A percentile compares a stretch with the other conserved stretches of the same genome.
Conservation (phyloP, 192 early-diverging fungal species). For the Coemansia umbellata region DNA sequence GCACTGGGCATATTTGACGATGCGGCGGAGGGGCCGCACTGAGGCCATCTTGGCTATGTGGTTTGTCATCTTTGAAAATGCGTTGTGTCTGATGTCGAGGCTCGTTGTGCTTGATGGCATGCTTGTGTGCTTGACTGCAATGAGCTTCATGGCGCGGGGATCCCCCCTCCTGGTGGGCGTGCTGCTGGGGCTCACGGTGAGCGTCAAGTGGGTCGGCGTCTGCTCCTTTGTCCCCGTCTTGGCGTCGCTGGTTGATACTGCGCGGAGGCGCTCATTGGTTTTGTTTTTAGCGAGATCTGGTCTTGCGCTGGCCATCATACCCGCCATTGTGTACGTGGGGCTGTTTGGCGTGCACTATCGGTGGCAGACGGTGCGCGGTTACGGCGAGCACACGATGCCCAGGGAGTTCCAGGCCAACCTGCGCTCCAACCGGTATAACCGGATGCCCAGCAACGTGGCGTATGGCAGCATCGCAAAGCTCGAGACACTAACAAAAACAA, state of each 20-base stretch:
- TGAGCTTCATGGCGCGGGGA: constrained; percentile 6
- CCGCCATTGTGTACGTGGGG: constrained; percentile 75
- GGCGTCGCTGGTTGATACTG: no score
- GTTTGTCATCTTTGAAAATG: constrained; percentile 51
- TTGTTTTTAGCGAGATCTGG: constrained; percentile 81
- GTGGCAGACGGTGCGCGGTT: constrained; percentile 71
- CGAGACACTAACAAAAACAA: constrained; percentile 72
- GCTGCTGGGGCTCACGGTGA: constrained; percentile 77
- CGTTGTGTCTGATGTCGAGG: constrained; percentile 52
- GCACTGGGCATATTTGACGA: not conserved
- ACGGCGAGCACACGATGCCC: constrained; percentile 90
- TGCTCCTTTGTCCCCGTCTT: constrained; percentile 86
- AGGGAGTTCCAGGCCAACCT: constrained; percentile 92
- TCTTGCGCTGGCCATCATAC: constrained; percentile 75
- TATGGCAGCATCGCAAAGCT: constrained; percentile 56
- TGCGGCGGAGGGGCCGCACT: not conserved
- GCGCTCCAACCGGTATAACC: constrained; percentile 66
- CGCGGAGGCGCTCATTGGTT: constrained; percentile 73
- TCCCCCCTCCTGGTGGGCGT: constrained; percentile 50
- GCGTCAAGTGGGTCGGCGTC: constrained; percentile 96
- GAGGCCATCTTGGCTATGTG: not conserved
- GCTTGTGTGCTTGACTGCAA: constrained; percentile 60
- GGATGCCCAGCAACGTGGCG: constrained; percentile 84
- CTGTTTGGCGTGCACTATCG: constrained; percentile 85
- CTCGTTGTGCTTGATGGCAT: constrained; percentile 66